phyloP scores from a whole-genome alignment of 78 protist species.

The Polysphondylium violaceum region DNA sequence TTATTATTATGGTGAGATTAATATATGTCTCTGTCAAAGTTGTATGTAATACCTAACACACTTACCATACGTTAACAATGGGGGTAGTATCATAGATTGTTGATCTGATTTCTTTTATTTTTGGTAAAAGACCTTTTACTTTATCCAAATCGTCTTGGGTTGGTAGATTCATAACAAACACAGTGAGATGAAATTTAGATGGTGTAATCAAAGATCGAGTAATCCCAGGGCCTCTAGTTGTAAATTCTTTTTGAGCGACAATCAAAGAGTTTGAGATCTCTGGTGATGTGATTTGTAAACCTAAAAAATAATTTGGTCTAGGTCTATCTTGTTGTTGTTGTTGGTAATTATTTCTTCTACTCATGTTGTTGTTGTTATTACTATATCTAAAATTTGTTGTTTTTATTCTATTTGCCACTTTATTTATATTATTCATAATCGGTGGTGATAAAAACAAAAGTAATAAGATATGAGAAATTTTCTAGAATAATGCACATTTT shows the following conservation, averaged over 20 bases:
- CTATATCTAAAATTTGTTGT: too few species aligned
- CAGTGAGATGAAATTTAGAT: constrained; percentile 44
- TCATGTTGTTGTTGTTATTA: too few species aligned
- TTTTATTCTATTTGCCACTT: too few species aligned
- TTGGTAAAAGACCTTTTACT: neutral
- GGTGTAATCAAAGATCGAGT: neutral
- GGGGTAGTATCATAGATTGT: constrained; percentile 2
- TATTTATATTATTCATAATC: too few species aligned
- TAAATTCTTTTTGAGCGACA: neutral
- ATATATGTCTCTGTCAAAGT: neutral
- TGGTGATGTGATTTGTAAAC: neutral
- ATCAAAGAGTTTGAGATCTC: neutral
- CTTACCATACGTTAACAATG: constrained; percentile 18
- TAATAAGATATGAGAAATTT: too few species aligned
- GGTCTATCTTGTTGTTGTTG: too few species aligned
- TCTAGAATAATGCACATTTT: too few species aligned
- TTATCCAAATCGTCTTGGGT: neutral
- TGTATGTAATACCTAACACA: neutral
- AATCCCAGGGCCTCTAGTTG: neutral
- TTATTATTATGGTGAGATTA: neutral
- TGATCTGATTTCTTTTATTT: constrained; percentile 7
- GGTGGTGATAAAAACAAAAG: too few species aligned
- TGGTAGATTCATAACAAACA: constrained; percentile 45
- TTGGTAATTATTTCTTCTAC: too few species aligned
- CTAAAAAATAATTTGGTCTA: constrained; percentile 68